Evolutionary conservation across 352 stramenopile species (phyloP), one percentile per base, ranked within the genome.

Genomic region (Lagenidium giganteum): DNA sequence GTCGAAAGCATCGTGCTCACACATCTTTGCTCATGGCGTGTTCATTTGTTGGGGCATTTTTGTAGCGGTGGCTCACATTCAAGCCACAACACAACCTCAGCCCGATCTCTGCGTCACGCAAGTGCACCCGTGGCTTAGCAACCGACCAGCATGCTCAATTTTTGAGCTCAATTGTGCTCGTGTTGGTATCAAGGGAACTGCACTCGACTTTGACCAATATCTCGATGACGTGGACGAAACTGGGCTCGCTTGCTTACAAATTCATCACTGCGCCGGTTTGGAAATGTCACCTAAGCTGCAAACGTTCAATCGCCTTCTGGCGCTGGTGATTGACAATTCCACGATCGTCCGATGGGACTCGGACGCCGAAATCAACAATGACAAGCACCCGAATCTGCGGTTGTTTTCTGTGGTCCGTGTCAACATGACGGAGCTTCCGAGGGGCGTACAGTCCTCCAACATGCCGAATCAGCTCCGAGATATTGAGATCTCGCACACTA

Each of bases 141-240:
- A 14, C 3, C 44, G 35, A 9, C 40, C 58, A 3, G 47, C 41
- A 21, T 67, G 58, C 33, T 63, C 53, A 5, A 24, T 64, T 14
- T 47, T 67, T 24, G 58, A 64, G 28, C 54, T 64, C 24, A 64
- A 45, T n/a, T 63, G 58, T 37, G 25, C 22, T 6, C 31, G 55
- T 29, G 47, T 41, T 7, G 21, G 33, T 8, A 12, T 17, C 0
- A 38, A 20, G 3, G 53, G 58, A 14, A 54, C 36, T 8, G 48
- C 28, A 5, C n/a, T 22, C 3, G 48, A 61, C 11, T 54, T 67
- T 26, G 32, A 67, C 16, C 12, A 4, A 5, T 37, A 53, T 2
- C 21, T 64, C 18, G 28, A 34, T 3, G 21, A 40, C 2, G 49
- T 67, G 18, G 36, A 61, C 23, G 22, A 8, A 22, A 23, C 51